Percentiles rank a stretch among this genome's conserved stretches.
Evolutionary conservation across 192 early-diverging fungal species (phyloP).

Genomic region (Podila verticillata): DNA sequence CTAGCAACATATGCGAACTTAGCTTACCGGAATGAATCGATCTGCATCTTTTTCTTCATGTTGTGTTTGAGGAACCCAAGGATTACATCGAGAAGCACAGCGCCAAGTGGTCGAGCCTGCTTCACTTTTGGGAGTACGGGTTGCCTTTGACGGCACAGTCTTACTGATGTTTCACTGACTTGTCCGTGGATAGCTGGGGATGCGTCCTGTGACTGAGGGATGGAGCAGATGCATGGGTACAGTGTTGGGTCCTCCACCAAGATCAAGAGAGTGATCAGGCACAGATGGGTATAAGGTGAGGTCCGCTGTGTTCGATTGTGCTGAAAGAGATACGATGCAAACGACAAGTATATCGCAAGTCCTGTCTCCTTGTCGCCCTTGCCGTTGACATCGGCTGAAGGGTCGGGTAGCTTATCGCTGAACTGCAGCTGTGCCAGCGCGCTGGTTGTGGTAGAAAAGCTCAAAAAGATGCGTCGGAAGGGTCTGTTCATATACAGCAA

Average conservation of each 20-base stretch:
- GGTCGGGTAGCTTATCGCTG: neutral
- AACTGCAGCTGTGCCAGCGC: neutral
- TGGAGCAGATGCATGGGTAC: constrained; percentile 41
- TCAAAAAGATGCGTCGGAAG: constrained; percentile 42
- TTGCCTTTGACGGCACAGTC: constrained; percentile 47
- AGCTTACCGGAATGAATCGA: constrained; percentile 57
- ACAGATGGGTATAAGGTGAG: constrained; percentile 56
- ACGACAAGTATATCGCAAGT: constrained; percentile 54
- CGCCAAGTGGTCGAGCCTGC: constrained; percentile 46
- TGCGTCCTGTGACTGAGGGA: constrained; percentile 11
- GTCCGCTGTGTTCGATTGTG: constrained; percentile 55
- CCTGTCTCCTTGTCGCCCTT: constrained; percentile 18
- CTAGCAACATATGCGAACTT: constrained; percentile 26
- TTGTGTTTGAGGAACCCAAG: constrained; percentile 65
- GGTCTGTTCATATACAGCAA: constrained; percentile 55
- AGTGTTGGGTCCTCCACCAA: constrained; percentile 54
- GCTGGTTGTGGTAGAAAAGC: constrained; percentile 13
- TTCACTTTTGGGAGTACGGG: constrained; percentile 57
- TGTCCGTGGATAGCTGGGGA: neutral
- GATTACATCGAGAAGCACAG: constrained; percentile 57
- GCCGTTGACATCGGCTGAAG: constrained; percentile 4
- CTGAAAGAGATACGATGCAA: constrained; percentile 61
- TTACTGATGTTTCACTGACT: neutral
- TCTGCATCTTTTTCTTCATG: constrained; percentile 61
- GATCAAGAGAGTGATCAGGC: constrained; percentile 53